Percentiles rank a stretch among this genome's conserved stretches.
Conservation (phyloP, 2,329 filamentous ascomycete species). For the Coniochaeta sp. region DNA sequence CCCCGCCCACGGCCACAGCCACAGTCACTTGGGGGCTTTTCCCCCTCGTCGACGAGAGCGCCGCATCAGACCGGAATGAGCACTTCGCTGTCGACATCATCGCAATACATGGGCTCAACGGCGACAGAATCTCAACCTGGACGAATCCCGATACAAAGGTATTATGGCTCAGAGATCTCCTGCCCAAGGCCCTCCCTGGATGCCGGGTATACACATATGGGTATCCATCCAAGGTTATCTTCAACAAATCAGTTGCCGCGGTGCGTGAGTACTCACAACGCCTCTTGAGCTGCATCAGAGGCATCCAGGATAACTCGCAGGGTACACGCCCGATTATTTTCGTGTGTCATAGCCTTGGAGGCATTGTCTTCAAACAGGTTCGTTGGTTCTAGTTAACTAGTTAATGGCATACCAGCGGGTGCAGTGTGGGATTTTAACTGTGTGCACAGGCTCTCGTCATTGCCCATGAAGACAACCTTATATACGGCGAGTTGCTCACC, state of each 20-base stretch:
- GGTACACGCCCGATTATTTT: slow-evolving; percentile 15
- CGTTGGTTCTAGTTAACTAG: too few relatives aligned
- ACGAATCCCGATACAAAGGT: not conserved
- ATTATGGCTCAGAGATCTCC: slow-evolving; percentile 12
- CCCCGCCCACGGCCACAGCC: too few relatives aligned
- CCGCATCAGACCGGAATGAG: too few relatives aligned
- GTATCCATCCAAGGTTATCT: not conserved
- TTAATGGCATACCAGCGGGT: too few relatives aligned
- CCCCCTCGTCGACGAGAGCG: too few relatives aligned
- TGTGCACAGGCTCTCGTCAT: not conserved
- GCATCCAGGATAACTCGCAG: not conserved
- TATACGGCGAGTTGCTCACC: slow-evolving; percentile 8
- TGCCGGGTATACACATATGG: slow-evolving; percentile 15
- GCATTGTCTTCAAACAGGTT: slow-evolving; percentile 21
- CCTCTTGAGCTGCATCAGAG: not conserved
- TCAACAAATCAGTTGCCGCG: not conserved
- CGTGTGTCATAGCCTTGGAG: slow-evolving; percentile 21
- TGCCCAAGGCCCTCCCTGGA: slow-evolving; percentile 13
- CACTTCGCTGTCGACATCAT: slow-evolving; percentile 8
- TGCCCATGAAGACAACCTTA: not conserved
- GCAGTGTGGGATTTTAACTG: too few relatives aligned
- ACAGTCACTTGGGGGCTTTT: too few relatives aligned
- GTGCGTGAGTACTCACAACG: not conserved
- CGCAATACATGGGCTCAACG: slow-evolving; percentile 17
- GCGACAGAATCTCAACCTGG: slow-evolving; percentile 11